A percentile compares a stretch with the other conserved stretches of the same genome.
phyloP scores from a whole-genome alignment of 208 protist species.

The Trypanosoma vivax region DNA sequence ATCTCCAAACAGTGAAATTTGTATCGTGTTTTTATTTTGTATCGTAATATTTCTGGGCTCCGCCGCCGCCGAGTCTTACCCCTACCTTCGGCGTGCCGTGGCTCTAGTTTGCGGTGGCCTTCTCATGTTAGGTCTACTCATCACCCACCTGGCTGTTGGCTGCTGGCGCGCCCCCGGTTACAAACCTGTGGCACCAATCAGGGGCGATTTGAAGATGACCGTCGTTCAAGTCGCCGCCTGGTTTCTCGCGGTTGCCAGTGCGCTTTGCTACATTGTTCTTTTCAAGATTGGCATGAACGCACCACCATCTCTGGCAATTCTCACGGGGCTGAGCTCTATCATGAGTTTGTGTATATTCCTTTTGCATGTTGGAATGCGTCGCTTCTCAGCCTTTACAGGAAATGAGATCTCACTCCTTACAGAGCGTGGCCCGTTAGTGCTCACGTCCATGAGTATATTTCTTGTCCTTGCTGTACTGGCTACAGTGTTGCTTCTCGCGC shows the following conservation, averaged over 20 bases:
- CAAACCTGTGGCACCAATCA: slow-evolving; percentile 16
- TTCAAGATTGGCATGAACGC: slow-evolving; percentile 20
- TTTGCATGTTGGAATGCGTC: slow-evolving; percentile 39
- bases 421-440: slow-evolving; percentile 18
- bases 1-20: slow-evolving; percentile 27
- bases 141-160: slow-evolving; percentile 19
- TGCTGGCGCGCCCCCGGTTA: slow-evolving; percentile 19
- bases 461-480: slow-evolving; percentile 16
- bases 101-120: slow-evolving; percentile 22
- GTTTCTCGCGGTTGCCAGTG: slow-evolving; percentile 21
- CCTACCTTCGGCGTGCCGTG: slow-evolving; percentile 21
- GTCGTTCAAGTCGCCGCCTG: slow-evolving; percentile 46
- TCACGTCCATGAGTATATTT: slow-evolving; percentile 18
- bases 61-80: slow-evolving; percentile 33
- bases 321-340: slow-evolving; percentile 37
- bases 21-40: slow-evolving; percentile 33
- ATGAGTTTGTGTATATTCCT: slow-evolving; percentile 36
- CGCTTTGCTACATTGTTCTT: slow-evolving; percentile 33
- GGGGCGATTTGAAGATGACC: slow-evolving; percentile 21
- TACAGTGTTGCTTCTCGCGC: slow-evolving; percentile 16
- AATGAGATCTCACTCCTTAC: slow-evolving; percentile 11
- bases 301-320: slow-evolving; percentile 44
- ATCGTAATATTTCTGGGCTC: slow-evolving; percentile 27
- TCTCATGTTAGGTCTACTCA: slow-evolving; percentile 19
- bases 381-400: slow-evolving; percentile 4